These are phyloP conservation scores for Xylariales sp. DNA, from an alignment of 2,329 filamentous ascomycete species.

Conservation along the genomic window DNA sequence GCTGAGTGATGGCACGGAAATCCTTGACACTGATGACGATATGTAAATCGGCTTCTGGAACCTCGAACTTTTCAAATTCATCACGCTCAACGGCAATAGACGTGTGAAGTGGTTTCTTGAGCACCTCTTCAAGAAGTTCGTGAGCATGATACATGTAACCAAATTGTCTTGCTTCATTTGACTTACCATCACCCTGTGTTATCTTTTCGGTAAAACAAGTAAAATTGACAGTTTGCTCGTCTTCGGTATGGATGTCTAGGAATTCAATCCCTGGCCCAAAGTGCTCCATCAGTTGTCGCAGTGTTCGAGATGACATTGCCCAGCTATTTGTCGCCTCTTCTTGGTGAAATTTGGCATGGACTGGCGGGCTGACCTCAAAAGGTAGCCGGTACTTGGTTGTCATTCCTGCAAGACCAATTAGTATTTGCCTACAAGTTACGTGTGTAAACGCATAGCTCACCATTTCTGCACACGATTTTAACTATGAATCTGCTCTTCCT, in stretches of 20 bases:
- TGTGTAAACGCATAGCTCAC: constrained; percentile 36
- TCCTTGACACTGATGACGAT: constrained; percentile 81
- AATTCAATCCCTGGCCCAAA: constrained; percentile 79
- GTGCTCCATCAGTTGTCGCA: constrained; percentile 74
- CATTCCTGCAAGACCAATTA: constrained; percentile 43
- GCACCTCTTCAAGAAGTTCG: constrained; percentile 48
- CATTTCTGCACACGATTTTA: constrained; percentile 70
- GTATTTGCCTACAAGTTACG: too few relatives aligned
- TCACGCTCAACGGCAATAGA: constrained; percentile 72
- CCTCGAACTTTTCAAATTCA: constrained; percentile 71
- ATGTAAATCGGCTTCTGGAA: constrained; percentile 67
- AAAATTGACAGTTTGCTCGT: constrained; percentile 68
- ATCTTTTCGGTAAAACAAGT: constrained; percentile 81
- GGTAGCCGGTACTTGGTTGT: constrained; percentile 74
- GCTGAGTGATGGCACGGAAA: constrained; percentile 73
- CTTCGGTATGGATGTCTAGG: constrained; percentile 71
- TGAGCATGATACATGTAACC: too few relatives aligned
- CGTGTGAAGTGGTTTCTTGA: constrained; percentile 77
- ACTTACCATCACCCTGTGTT: constrained; percentile 58
- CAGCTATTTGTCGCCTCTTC: constrained; percentile 64
- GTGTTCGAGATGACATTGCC: constrained; percentile 65
- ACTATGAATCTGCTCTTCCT: constrained; percentile 71
- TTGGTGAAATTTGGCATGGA: constrained; percentile 71
- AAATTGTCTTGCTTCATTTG: too few relatives aligned
- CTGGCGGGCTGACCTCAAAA: constrained; percentile 69